Evolutionary conservation across 257 asterid genomes (phyloP).

Genomic region (Solanum medicagineum): DNA sequence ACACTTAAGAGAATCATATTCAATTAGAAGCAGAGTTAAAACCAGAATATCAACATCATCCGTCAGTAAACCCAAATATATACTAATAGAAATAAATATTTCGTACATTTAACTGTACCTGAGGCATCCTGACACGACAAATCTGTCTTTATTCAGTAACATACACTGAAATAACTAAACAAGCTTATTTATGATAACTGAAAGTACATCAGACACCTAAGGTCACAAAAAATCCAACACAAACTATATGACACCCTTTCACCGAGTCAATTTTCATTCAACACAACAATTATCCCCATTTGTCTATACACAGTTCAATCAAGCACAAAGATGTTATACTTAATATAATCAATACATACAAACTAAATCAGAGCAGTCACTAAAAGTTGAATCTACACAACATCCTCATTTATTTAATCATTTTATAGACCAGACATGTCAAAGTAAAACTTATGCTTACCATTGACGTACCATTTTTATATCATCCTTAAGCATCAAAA

Average conservation of each 20-base stretch:
- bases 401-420: background rate
- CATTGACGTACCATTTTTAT: constrained; percentile 37
- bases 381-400: background rate
- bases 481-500: constrained; percentile 25
- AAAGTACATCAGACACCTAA: background rate
- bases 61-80: background rate
- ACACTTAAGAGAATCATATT: background rate
- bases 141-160: background rate
- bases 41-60: background rate
- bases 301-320: background rate
- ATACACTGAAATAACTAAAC: background rate
- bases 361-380: background rate
- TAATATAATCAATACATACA: background rate
- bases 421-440: background rate
- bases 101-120: background rate
- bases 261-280: background rate
- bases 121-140: background rate
- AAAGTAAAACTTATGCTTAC: background rate
- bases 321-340: background rate
- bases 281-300: background rate
- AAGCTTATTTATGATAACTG: background rate
- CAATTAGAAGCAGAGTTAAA: background rate
- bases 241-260: background rate
- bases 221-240: background rate
- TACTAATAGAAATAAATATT: background rate